Conservation (phyloP, 163 green algal species). For the Chlamydomonas reinhardtii region DNA sequence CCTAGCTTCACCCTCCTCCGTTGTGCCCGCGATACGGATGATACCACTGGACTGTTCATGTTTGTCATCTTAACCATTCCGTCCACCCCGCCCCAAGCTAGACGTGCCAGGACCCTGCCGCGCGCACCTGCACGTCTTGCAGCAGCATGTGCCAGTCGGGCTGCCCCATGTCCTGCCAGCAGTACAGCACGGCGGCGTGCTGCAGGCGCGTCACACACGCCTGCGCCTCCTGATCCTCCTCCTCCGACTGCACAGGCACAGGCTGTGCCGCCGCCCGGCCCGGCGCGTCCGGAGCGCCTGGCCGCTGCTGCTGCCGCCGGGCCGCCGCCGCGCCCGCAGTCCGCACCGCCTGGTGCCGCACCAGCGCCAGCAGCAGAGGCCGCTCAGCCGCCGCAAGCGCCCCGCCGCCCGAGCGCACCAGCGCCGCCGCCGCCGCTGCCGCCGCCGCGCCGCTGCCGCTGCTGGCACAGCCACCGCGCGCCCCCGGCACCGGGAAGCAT, state of each 20-base stretch:
- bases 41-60: no score
- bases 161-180: constrained; percentile 53
- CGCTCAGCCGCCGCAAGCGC: constrained; percentile 19
- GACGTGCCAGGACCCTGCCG: no score
- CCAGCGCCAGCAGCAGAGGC: constrained; percentile 13
- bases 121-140: constrained; percentile 25
- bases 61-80: no score
- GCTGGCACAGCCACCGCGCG: neutral
- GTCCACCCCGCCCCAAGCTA: no score
- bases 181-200: constrained; percentile 54
- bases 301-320: neutral
- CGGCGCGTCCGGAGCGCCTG: no score
- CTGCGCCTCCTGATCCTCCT: no score
- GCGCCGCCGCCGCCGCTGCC: constrained; percentile 1
- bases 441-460: neutral
- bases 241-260: no score
- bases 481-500: constrained; percentile 25
- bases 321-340: constrained; percentile 3
- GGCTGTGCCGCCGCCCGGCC: no score
- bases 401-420: neutral
- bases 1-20: no score
- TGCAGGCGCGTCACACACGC: constrained; percentile 29
- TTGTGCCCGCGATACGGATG: no score
- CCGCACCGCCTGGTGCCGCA: constrained; percentile 22
- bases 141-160: constrained; percentile 57